Conservation (phyloP, 495 filamentous ascomycete genomes). For the Penicillium ucsense region DNA sequence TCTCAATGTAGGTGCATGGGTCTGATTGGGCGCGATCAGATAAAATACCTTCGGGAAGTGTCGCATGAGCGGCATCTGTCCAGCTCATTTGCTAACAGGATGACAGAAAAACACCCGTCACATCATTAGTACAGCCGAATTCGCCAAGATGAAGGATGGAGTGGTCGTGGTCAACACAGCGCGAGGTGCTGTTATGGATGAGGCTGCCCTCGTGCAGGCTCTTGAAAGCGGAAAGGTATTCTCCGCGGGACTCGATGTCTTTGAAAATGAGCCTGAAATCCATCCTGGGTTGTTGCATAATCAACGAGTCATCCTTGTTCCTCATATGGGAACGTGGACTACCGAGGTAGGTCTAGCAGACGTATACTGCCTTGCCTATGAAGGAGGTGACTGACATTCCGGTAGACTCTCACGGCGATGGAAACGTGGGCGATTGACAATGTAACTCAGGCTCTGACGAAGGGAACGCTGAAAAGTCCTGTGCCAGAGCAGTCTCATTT, state of each 20-base stretch:
- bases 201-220: constrained; percentile 56
- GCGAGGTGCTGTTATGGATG: constrained; percentile 61
- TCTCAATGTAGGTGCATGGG: constrained; percentile 49
- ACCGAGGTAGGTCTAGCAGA: constrained; percentile 39
- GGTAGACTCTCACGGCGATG: constrained; percentile 51
- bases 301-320: constrained; percentile 51
- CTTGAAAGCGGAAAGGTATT: constrained; percentile 51
- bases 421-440: constrained; percentile 57
- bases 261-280: constrained; percentile 57
- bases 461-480: constrained; percentile 44
- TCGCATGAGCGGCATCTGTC: too few relatives aligned
- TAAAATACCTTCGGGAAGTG: too few relatives aligned
- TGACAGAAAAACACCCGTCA: constrained; percentile 52
- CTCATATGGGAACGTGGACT: constrained; percentile 64
- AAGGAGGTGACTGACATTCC: constrained; percentile 2
- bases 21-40: too few relatives aligned
- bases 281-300: constrained; percentile 52
- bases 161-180: constrained; percentile 66
- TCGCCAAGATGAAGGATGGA: constrained; percentile 60
- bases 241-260: constrained; percentile 58
- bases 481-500: constrained; percentile 51
- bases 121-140: constrained; percentile 53
- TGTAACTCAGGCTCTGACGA: constrained; percentile 44
- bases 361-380: background rate
- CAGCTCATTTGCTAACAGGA: background rate